Base-by-base conservation (phyloP, 2,329 filamentous ascomycete species). In the Epichloe hybrida region DNA sequence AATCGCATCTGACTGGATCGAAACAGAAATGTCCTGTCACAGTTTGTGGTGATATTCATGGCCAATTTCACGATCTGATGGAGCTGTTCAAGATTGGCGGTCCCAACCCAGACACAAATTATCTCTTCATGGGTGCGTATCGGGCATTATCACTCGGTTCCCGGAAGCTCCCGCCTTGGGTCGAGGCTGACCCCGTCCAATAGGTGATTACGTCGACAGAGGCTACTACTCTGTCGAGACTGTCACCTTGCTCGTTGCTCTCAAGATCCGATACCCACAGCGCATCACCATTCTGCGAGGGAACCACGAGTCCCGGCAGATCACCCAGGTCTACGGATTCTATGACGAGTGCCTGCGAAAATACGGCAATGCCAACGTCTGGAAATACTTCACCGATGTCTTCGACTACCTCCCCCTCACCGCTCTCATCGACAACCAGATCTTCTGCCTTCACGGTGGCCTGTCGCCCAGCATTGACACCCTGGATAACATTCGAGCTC, bases 191-290 rank as follows among this genome's bases (percentile, higher is more conserved):
- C n/a, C 17, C 42, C n/a, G 48, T 40, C 50, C 35, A 45, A 8
- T 53, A 94, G 88, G 93, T 67, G 93, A 98, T 71, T 98, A 97
- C 66, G 93, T 98, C 64, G 93, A 98, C 70, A 84, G 93, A 75
- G 93, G 93, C 57, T 98, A 96, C 76, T 98, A 97, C 75, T 96
- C 90, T 31, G 89, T 98, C 59, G 93, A 98, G 77, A 97, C 93
- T 6, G 90, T 98, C 59, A 95, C 91, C 17, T 82, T 98, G 52
- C 84, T 98, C 61, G 89, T 97, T 62, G 89, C 88, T 57, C 83
- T 97, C 67, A 98, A 97, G 77, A 95, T 97, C 66, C 85, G 93
- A 75, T 96, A 97, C 72, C 93, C 93, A 55, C 84, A 91, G 70
- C 88, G 93, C 71, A 97, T 98, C 72, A 97, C 93, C 61, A 94